These are phyloP conservation scores for Hemisphaericaspora xylofermentans DNA, from an alignment of 1,139 yeast species.

Conservation along the genomic window DNA sequence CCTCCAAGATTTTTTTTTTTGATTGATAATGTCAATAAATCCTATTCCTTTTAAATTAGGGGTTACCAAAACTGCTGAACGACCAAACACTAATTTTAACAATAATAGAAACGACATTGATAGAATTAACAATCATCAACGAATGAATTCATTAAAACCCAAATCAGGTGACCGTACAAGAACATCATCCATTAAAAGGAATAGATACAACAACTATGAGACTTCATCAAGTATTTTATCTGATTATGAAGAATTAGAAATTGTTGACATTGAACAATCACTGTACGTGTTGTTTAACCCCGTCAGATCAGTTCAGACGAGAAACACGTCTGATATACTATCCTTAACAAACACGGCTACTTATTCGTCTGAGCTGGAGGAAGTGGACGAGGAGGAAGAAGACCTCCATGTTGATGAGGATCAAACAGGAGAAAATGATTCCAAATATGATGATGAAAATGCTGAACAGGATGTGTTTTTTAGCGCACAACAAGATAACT, in stretches of 20 bases:
- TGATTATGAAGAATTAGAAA: conserved; percentile 18
- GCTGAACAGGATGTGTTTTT: conserved; percentile 3
- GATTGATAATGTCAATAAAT: conserved; percentile 4
- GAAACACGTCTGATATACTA: conserved; percentile 36
- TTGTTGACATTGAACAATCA: conserved; percentile 30
- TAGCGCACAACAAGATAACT: conserved; percentile 4
- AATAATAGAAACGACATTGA: conserved; percentile 5
- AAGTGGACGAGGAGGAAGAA: conserved; percentile 12
- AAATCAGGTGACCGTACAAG: conserved; percentile 13
- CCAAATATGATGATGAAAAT: conserved; percentile 1
- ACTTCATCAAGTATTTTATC: conserved; percentile 20
- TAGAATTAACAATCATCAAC: conserved; percentile 5
- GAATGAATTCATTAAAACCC: conserved; percentile 13
- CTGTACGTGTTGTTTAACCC: conserved; percentile 49
- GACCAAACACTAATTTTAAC: conserved; percentile 4
- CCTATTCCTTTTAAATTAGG: conserved; percentile 1
- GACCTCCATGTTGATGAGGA: conserved; percentile 17
- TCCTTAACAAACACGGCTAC: conserved; percentile 35
- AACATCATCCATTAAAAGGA: conserved; percentile 5
- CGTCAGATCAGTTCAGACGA: conserved; percentile 10
- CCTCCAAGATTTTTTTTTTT: background rate
- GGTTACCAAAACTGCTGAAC: background rate
- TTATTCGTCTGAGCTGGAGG: conserved; percentile 13
- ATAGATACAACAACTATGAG: conserved; percentile 8
- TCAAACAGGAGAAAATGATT: conserved; percentile 1